Conservation (phyloP, 2,329 filamentous ascomycete genomes). For the Aspergillus nomiae region DNA sequence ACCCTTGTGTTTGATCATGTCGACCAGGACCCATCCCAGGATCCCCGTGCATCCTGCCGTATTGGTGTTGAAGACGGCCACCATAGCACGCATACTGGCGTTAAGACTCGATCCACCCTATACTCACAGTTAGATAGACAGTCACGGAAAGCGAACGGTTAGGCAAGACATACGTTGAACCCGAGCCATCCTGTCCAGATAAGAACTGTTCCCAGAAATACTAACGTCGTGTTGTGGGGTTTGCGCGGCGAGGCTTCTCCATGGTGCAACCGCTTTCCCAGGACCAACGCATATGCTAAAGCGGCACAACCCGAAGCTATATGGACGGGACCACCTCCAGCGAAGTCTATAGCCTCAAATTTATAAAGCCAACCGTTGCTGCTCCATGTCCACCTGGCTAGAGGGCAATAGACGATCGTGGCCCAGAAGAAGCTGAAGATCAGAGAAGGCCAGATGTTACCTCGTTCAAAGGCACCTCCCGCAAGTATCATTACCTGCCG, state of each 20-base stretch:
- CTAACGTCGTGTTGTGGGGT: constrained; percentile 73
- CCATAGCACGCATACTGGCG: constrained; percentile 55
- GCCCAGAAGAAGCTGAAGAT: constrained; percentile 73
- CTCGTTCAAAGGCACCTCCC: constrained; percentile 65
- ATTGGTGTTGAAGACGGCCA: constrained; percentile 61
- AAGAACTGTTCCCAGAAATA: constrained; percentile 66
- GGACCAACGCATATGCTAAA: constrained; percentile 72
- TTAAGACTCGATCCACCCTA: constrained; percentile 57
- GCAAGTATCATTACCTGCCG: constrained; percentile 64
- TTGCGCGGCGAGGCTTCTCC: constrained; percentile 52
- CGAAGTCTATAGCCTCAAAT: constrained; percentile 72
- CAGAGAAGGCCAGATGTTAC: constrained; percentile 65
- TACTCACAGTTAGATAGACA: neutral
- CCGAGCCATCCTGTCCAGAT: constrained; percentile 58
- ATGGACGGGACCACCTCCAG: constrained; percentile 74
- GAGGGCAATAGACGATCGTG: constrained; percentile 71
- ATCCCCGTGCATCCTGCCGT: constrained; percentile 57
- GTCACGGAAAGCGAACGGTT: neutral
- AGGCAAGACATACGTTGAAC: constrained; percentile 48
- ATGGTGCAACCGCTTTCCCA: constrained; percentile 67
- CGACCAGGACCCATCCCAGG: constrained; percentile 57
- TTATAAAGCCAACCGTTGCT: constrained; percentile 69
- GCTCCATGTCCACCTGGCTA: constrained; percentile 81
- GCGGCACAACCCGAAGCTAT: constrained; percentile 72
- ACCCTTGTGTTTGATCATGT: constrained; percentile 54